These are phyloP conservation scores for Colletotrichum lentis DNA, from an alignment of 2,329 filamentous ascomycete genomes.

Conservation along the genomic window DNA sequence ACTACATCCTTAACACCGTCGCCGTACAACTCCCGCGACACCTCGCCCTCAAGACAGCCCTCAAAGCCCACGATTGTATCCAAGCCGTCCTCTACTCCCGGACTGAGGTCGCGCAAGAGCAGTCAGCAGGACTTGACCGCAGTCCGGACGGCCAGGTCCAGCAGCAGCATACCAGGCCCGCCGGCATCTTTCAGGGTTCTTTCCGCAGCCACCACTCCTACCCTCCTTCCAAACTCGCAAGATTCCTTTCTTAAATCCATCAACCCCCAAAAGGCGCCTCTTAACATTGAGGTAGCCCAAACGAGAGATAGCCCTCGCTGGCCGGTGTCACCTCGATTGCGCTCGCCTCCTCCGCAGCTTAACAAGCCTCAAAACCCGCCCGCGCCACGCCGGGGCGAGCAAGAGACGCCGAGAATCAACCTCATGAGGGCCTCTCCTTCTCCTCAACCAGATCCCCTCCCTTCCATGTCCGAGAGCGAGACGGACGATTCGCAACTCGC, in stretches of 20 bases:
- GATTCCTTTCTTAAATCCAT: conserved; percentile 70
- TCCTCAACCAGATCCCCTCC: conserved; percentile 50
- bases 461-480: conserved; percentile 59
- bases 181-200: conserved; percentile 72
- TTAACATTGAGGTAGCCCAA: conserved; percentile 52
- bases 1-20: conserved; percentile 50
- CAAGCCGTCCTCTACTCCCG: conserved; percentile 45
- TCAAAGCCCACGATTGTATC: conserved; percentile 47
- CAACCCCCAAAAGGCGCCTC: conserved; percentile 68
- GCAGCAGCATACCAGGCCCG: conserved; percentile 65
- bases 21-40: conserved; percentile 54
- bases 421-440: conserved; percentile 61
- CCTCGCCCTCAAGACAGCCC: conserved; percentile 56
- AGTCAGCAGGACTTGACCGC: conserved; percentile 72
- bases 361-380: conserved; percentile 57
- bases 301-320: conserved; percentile 70
- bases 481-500: conserved; percentile 59
- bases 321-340: conserved; percentile 79
- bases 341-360: conserved; percentile 74
- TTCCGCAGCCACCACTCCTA: conserved; percentile 72
- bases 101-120: conserved; percentile 69
- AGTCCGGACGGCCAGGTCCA: conserved; percentile 59
- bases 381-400: conserved; percentile 56
- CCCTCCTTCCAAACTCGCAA: conserved; percentile 66
- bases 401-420: conserved; percentile 61